Evolutionary conservation across 148 eudicot species (phyloP).

Genomic region (Amaranthus hypochondriacus): DNA sequence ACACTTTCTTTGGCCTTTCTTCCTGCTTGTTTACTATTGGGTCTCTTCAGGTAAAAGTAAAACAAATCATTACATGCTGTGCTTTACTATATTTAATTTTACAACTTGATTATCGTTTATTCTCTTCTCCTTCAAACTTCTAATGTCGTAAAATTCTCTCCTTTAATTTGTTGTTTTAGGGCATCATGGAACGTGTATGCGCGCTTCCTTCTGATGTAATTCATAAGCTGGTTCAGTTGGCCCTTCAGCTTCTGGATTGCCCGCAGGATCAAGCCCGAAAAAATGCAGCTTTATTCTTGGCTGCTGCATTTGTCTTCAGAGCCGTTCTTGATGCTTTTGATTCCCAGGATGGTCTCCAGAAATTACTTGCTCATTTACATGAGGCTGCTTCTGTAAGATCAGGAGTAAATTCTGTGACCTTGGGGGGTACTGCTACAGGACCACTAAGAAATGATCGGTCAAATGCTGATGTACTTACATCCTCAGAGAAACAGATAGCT

Average conservation of each 20-base stretch:
- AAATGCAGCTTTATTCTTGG: conserved; percentile 90
- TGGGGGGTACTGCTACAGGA: conserved; percentile 53
- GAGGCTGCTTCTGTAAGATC: conserved; percentile 89
- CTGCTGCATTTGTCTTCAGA: conserved; percentile 90
- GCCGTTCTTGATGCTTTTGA: conserved; percentile 91
- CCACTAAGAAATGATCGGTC: conserved; percentile 73
- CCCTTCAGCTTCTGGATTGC: conserved; percentile 87
- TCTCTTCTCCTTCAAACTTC: background rate
- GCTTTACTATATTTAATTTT: background rate
- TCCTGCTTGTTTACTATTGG: conserved; percentile 94
- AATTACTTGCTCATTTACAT: conserved; percentile 51
- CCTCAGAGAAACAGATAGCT: conserved; percentile 93
- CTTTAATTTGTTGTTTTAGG: conserved; percentile 38
- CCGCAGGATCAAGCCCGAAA: conserved; percentile 92
- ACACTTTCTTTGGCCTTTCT: conserved; percentile 81
- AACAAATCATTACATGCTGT: conserved; percentile 7
- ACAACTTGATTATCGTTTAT: conserved; percentile 1
- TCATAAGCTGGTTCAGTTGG: conserved; percentile 71
- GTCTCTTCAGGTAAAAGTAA: conserved; percentile 90
- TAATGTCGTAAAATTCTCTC: background rate
- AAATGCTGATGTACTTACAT: conserved; percentile 76
- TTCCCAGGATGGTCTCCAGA: conserved; percentile 83
- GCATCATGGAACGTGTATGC: conserved; percentile 94
- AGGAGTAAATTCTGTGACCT: conserved; percentile 64
- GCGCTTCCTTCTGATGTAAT: conserved; percentile 77